Conservation (phyloP, 345 rosid genomes). For the Populus davidiana region DNA sequence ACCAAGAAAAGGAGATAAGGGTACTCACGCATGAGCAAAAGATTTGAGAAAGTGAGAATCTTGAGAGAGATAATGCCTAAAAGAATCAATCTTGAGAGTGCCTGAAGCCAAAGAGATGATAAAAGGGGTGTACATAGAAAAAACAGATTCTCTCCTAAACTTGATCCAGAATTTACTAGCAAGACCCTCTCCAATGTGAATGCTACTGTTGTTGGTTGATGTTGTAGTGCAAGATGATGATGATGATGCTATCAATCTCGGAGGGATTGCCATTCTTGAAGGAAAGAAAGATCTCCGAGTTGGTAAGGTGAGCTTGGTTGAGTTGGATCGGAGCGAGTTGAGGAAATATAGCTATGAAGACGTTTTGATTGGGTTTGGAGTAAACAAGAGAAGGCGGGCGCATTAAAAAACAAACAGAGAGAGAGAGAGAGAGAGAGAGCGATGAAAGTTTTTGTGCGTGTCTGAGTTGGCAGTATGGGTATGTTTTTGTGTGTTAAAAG, state of each 20-base stretch:
- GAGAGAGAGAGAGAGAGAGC: neutral
- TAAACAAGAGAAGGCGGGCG: constrained; percentile 3
- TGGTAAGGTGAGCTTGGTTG: neutral
- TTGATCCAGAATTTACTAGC: constrained; percentile 73
- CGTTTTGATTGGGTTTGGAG: constrained; percentile 33
- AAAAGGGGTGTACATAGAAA: constrained; percentile 76
- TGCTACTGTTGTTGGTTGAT: neutral
- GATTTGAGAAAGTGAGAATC: constrained; percentile 86
- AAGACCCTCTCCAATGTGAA: constrained; percentile 39
- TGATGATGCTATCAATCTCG: constrained; percentile 6
- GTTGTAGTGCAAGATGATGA: neutral
- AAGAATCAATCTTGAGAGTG: constrained; percentile 60
- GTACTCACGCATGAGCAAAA: constrained; percentile 80
- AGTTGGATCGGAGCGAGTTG: constrained; percentile 1
- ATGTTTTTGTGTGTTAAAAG: neutral
- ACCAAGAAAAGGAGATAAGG: neutral
- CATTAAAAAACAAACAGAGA: constrained; percentile 3
- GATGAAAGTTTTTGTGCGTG: neutral
- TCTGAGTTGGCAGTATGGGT: neutral
- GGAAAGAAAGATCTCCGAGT: constrained; percentile 5
- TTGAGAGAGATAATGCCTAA: constrained; percentile 75
- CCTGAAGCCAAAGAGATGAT: constrained; percentile 75
- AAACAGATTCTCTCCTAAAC: constrained; percentile 54
- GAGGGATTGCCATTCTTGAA: constrained; percentile 23
- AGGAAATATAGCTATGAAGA: neutral